Base-by-base conservation (phyloP, 2,329 filamentous ascomycete species). In the Neonectria magnoliae region DNA sequence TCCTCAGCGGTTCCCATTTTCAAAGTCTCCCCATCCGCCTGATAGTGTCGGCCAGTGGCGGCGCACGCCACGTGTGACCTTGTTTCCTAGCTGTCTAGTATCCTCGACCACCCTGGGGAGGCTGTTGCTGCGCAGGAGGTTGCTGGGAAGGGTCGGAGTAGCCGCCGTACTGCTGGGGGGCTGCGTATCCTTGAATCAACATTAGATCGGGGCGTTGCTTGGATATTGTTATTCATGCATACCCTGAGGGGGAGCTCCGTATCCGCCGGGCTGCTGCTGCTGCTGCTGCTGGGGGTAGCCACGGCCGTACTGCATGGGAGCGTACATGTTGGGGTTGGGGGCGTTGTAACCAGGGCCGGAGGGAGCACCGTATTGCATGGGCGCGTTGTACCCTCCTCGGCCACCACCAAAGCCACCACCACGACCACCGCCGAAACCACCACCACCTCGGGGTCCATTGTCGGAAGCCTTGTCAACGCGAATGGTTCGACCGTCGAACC, bases 381-480 rank as follows among this genome's bases (percentile, higher is more conserved):
- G 81, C 29, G 78, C 78, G 42, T 80, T 81, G 67, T 86, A 87
- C 52, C 81, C 80, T 66, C 81, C 60, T 60, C 70, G 48, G 29
- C 48, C 45, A 27, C 45, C 45, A n/a, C 45, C 68, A 14, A 64
- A 72, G 51, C 81, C 79, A 47, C 78, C 76, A 38, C 81, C 77
- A 57, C 79, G 79, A 60, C 78, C 75, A 60, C 79, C 76, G 36
- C 79, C 79, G 61, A 76, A 77, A 27, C 83, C 81, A 42, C 38
- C 38, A 61, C 38, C 38, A 61, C 82, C 79, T 62, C 88, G 86
- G 51, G 88, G 84, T 51, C 88, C 88, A 71, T 90, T 91, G 80
- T 98, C 94, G 63, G 93, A 94, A 67, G 94, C 96, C 81, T 94
- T 97, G 83, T 98, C 95, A 70, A 99, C 95, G 73, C 95, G 94